Percentiles rank a stretch among this genome's conserved stretches.
Evolutionary conservation across 345 rosid species (phyloP).

Genomic region (Viola odorata): DNA sequence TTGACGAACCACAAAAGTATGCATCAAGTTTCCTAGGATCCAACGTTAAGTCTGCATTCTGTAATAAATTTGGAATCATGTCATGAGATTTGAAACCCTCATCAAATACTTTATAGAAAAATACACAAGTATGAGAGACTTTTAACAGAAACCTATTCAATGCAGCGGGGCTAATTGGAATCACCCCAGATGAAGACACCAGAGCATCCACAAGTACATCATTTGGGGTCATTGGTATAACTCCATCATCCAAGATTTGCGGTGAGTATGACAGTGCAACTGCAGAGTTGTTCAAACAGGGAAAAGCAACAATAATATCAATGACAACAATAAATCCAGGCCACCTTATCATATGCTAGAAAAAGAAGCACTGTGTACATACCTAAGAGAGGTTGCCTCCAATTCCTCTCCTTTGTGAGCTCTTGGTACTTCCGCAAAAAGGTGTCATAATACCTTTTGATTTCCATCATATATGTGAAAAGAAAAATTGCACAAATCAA

Average conservation of each 20-base stretch:
- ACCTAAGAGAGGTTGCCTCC: slow-evolving; percentile 78
- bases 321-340: background rate
- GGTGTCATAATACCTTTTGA: slow-evolving; percentile 68
- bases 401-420: slow-evolving; percentile 61
- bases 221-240: slow-evolving; percentile 50
- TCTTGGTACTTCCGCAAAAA: slow-evolving; percentile 67
- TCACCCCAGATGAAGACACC: slow-evolving; percentile 66
- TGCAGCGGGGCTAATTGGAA: slow-evolving; percentile 56
- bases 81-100: background rate
- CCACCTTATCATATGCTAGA: background rate
- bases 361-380: slow-evolving; percentile 10
- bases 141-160: slow-evolving; percentile 39
- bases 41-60: slow-evolving; percentile 32
- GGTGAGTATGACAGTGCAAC: slow-evolving; percentile 85
- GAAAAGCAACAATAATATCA: background rate
- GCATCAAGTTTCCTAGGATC: slow-evolving; percentile 2
- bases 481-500: slow-evolving; percentile 10
- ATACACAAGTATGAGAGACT: slow-evolving; percentile 4
- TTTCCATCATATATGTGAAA: slow-evolving; percentile 20
- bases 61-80: slow-evolving; percentile 2
- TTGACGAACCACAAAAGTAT: slow-evolving; percentile 5
- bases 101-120: background rate
- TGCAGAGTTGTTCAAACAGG: slow-evolving; percentile 30
- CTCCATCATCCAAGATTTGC: slow-evolving; percentile 73
- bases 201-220: slow-evolving; percentile 75